phyloP scores from a whole-genome alignment of 2,329 filamentous ascomycete species.

The Teratosphaeria pseudoeucalypti region DNA sequence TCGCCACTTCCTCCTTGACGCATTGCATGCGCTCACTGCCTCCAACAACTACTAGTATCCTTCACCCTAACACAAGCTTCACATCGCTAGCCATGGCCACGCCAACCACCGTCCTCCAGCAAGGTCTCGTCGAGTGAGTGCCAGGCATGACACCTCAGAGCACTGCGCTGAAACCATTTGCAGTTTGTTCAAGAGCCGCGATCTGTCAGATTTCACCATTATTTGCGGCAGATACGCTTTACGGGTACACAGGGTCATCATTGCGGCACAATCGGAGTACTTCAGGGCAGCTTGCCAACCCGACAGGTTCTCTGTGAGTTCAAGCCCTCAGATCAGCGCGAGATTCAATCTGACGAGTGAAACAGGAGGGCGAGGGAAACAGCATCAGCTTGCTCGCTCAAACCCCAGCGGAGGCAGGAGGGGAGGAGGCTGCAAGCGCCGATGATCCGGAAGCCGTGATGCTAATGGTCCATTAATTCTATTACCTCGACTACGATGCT shows the following conservation, averaged over 20 bases:
- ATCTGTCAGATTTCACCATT: conserved; percentile 12
- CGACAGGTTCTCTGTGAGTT: background rate
- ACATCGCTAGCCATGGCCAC: background rate
- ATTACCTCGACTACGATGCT: conserved; percentile 13
- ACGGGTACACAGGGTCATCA: conserved; percentile 13
- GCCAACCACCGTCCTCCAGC: background rate
- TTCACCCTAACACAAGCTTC: no score
- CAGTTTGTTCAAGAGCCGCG: background rate
- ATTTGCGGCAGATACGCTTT: conserved; percentile 8
- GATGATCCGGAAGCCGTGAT: conserved; percentile 15
- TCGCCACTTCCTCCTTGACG: no score
- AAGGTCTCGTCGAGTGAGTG: background rate
- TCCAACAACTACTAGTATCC: no score
- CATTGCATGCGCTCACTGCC: no score
- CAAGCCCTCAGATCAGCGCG: background rate
- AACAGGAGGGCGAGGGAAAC: background rate
- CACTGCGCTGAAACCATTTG: background rate
- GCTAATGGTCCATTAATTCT: conserved; percentile 19
- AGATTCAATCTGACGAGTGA: background rate
- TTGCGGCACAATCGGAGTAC: conserved; percentile 14
- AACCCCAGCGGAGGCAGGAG: background rate
- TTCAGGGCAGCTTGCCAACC: conserved; percentile 3
- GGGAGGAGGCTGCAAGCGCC: background rate
- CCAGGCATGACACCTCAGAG: background rate
- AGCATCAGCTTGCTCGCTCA: background rate